Percentiles rank a stretch among this genome's conserved stretches.
These are phyloP conservation scores for Auricularia heimuer DNA, from an alignment of 768 basidiomycete genomes.

Conservation along the genomic window DNA sequence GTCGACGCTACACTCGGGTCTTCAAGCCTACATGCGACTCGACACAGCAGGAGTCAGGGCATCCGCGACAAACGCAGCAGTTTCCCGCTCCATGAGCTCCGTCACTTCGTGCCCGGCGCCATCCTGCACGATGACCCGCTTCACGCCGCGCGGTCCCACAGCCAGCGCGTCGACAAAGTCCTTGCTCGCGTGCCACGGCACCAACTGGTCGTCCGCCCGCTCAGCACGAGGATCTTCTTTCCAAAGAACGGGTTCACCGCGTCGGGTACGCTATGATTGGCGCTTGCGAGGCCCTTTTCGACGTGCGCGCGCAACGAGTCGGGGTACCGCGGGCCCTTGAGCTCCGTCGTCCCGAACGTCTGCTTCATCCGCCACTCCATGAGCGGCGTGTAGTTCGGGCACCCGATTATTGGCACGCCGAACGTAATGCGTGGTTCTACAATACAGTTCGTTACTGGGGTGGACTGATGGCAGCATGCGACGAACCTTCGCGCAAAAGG, in stretches of 20 bases:
- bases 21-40: neutral
- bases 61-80: neutral
- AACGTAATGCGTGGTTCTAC: slow-evolving; percentile 34
- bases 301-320: slow-evolving; percentile 40
- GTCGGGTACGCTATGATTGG: slow-evolving; percentile 25
- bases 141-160: slow-evolving; percentile 43
- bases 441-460: neutral
- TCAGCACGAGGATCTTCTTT: slow-evolving; percentile 65
- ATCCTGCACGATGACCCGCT: slow-evolving; percentile 43
- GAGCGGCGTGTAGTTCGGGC: slow-evolving; percentile 55
- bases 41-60: neutral
- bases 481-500: slow-evolving; percentile 37
- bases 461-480: neutral
- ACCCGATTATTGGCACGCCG: slow-evolving; percentile 50
- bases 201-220: slow-evolving; percentile 56
- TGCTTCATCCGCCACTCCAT: slow-evolving; percentile 44
- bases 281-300: slow-evolving; percentile 34
- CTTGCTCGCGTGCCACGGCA: slow-evolving; percentile 52
- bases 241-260: slow-evolving; percentile 49
- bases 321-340: slow-evolving; percentile 29
- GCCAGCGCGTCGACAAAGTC: slow-evolving; percentile 47
- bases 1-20: no score
- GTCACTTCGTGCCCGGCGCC: slow-evolving; percentile 57
- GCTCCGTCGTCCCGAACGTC: slow-evolving; percentile 39
- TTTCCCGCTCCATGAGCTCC: slow-evolving; percentile 43